Evolutionary conservation across 371 early-diverging fungal species (phyloP).

Genomic region (Mycotypha africana): DNA sequence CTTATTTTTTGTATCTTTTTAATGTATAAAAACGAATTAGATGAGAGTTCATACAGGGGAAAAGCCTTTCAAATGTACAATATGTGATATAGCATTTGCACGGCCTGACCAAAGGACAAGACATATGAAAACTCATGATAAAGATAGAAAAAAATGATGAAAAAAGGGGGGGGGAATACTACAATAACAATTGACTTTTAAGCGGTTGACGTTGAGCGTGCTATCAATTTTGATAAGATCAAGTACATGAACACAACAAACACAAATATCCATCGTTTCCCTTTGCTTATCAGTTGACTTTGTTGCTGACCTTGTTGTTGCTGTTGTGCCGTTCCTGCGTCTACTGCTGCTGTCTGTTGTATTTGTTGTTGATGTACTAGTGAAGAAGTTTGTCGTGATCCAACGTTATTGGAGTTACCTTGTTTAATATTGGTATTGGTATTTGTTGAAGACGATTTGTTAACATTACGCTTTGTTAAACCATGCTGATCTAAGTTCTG

Average conservation of each 20-base stretch:
- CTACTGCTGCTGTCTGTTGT: slow-evolving; percentile 8
- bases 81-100: slow-evolving; percentile 66
- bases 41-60: slow-evolving; percentile 67
- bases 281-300: slow-evolving; percentile 23
- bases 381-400: background rate
- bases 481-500: slow-evolving; percentile 1
- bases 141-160: too few species aligned
- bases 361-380: slow-evolving; percentile 15
- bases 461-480: slow-evolving; percentile 2
- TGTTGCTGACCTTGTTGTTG: slow-evolving; percentile 10
- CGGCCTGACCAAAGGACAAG: slow-evolving; percentile 64
- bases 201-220: slow-evolving; percentile 23
- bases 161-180: too few species aligned
- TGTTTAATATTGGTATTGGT: slow-evolving; percentile 3
- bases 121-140: slow-evolving; percentile 56
- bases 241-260: slow-evolving; percentile 51
- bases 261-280: slow-evolving; percentile 53
- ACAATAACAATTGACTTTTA: too few species aligned
- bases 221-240: slow-evolving; percentile 35
- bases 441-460: slow-evolving; percentile 1
- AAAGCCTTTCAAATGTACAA: slow-evolving; percentile 58
- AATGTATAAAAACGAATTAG: slow-evolving; percentile 20
- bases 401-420: background rate
- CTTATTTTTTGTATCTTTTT: background rate
- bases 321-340: too few species aligned